Conservation (phyloP, 2,329 filamentous ascomycete species). For the Plectosphaerella cucumerina region DNA sequence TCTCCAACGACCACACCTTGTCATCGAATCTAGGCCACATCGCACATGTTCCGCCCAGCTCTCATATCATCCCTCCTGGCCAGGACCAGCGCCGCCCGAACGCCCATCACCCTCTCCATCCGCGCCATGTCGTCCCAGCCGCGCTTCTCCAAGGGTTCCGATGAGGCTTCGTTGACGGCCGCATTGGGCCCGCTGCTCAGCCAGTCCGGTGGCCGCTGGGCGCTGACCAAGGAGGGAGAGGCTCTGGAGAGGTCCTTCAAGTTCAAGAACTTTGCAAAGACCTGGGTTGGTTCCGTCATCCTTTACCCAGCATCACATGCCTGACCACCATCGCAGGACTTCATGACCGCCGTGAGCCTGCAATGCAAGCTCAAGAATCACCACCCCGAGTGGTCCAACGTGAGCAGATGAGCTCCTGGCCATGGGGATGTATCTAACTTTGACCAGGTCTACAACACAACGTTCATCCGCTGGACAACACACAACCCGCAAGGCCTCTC, state of each 20-base stretch:
- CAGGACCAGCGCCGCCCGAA: too few species aligned
- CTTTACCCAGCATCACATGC: neutral
- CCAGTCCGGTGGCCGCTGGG: conserved; percentile 40
- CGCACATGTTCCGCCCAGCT: too few species aligned
- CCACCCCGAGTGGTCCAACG: conserved; percentile 75
- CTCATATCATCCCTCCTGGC: too few species aligned
- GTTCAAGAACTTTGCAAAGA: conserved; percentile 63
- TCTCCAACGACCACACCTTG: too few species aligned
- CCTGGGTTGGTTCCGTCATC: conserved; percentile 46
- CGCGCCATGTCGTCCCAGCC: conserved; percentile 4
- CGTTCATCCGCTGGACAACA: conserved; percentile 70
- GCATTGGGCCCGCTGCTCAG: conserved; percentile 29
- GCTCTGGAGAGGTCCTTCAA: conserved; percentile 57
- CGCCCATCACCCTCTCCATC: neutral
- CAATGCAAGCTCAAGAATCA: conserved; percentile 66
- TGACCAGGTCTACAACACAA: conserved; percentile 62
- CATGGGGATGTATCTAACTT: neutral
- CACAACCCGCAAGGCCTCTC: conserved; percentile 65
- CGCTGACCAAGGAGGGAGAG: conserved; percentile 42
- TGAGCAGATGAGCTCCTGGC: conserved; percentile 25
- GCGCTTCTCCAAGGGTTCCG: conserved; percentile 40
- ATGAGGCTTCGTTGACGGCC: conserved; percentile 29
- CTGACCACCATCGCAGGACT: conserved; percentile 47
- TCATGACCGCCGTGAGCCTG: conserved; percentile 68
- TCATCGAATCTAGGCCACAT: too few species aligned